These are phyloP conservation scores for Fusarium tupiense DNA, from an alignment of 2,329 filamentous ascomycete genomes.

Conservation along the genomic window DNA sequence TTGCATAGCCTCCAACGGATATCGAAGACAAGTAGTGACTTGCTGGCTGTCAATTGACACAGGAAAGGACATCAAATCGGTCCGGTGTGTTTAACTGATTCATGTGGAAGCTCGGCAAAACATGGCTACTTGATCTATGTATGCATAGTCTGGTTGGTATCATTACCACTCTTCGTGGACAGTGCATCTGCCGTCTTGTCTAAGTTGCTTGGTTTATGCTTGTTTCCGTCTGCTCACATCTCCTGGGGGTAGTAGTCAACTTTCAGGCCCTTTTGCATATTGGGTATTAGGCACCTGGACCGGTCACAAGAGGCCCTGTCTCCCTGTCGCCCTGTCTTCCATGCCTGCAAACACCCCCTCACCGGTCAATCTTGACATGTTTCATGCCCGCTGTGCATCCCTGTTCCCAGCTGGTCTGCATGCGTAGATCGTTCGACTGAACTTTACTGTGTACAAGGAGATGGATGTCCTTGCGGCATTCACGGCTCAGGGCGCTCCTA, in stretches of 20 bases:
- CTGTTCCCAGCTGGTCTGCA: conserved; percentile 20
- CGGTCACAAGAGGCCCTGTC: conserved; percentile 29
- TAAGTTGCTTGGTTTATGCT: conserved; percentile 31
- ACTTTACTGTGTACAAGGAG: not conserved
- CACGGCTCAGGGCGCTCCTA: conserved; percentile 5
- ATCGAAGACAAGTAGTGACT: not conserved
- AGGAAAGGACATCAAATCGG: not conserved
- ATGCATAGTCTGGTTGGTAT: not conserved
- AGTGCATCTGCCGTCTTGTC: conserved; percentile 7
- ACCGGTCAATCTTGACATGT: conserved; percentile 38
- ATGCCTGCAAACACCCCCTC: conserved; percentile 19
- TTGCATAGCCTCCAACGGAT: no score
- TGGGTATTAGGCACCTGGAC: conserved; percentile 4
- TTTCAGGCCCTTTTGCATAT: conserved; percentile 14
- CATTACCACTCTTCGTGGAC: not conserved
- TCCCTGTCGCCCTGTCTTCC: conserved; percentile 1
- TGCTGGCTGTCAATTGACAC: not conserved
- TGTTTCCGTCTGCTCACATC: conserved; percentile 11
- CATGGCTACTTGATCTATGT: not conserved
- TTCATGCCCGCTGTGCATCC: conserved; percentile 24
- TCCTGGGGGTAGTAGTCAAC: not conserved
- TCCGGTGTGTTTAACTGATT: not conserved
- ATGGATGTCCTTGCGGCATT: conserved; percentile 20
- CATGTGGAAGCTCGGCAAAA: not conserved
- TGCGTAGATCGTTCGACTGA: conserved; percentile 28